A percentile compares a stretch with the other conserved stretches of the same genome.
Conservation (phyloP, 1,284 basidiomycete genomes). For the Irpex sp. region DNA sequence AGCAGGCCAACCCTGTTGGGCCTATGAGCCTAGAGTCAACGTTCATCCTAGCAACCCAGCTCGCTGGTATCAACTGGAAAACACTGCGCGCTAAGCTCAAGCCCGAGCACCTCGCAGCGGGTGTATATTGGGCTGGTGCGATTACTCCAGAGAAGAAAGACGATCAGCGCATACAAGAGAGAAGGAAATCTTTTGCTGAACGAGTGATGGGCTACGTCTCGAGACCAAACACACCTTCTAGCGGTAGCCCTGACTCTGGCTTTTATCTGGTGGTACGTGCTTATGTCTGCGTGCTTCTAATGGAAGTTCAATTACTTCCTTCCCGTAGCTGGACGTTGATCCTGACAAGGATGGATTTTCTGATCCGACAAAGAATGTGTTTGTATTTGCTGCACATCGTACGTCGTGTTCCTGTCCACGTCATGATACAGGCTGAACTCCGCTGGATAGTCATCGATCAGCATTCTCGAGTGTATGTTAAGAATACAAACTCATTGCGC, state of each 20-base stretch:
- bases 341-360: neutral
- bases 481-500: neutral
- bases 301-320: neutral
- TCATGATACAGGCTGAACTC: neutral
- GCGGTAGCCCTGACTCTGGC: neutral
- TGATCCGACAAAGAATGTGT: neutral
- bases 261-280: neutral
- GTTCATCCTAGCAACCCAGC: neutral
- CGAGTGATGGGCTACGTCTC: neutral
- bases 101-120: neutral
- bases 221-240: neutral
- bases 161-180: neutral
- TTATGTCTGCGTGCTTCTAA: neutral
- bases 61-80: slow-evolving; percentile 2
- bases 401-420: neutral
- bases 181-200: neutral
- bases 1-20: neutral
- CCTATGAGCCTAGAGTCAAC: neutral
- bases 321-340: neutral
- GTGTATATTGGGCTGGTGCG: neutral
- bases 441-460: neutral
- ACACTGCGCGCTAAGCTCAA: neutral
- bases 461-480: neutral
- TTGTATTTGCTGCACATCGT: neutral
- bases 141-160: neutral